Evolutionary conservation across 1,284 basidiomycete genomes (phyloP).

Genomic region (Cryptococcus floricola): DNA sequence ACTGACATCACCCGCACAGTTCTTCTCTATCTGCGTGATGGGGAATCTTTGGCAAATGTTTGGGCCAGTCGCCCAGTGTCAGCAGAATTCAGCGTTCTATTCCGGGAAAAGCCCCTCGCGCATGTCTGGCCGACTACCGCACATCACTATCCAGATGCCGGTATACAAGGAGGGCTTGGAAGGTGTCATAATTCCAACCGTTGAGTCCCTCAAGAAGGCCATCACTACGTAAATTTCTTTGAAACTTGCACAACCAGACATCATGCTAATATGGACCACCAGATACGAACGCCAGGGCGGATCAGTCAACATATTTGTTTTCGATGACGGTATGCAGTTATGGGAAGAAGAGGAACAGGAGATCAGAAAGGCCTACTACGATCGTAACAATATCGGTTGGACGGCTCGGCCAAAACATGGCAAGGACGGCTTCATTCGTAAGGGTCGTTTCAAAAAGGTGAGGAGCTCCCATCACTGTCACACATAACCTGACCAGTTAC

Average conservation of each 20-base stretch:
- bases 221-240: background rate
- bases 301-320: slow-evolving; percentile 47
- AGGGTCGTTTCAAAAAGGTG: slow-evolving; percentile 79
- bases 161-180: slow-evolving; percentile 62
- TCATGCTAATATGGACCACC: background rate
- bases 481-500: too few relatives aligned
- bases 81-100: slow-evolving; percentile 56
- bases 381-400: slow-evolving; percentile 76
- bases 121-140: slow-evolving; percentile 50
- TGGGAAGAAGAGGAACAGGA: slow-evolving; percentile 63
- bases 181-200: slow-evolving; percentile 42
- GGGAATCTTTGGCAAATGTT: slow-evolving; percentile 44
- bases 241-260: background rate
- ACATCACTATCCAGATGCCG: slow-evolving; percentile 61
- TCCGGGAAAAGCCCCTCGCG: slow-evolving; percentile 51
- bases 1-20: slow-evolving; percentile 20
- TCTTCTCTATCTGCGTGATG: slow-evolving; percentile 50
- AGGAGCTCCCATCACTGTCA: background rate
- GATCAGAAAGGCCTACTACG: slow-evolving; percentile 70
- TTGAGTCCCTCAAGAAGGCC: slow-evolving; percentile 74
- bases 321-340: slow-evolving; percentile 61
- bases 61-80: slow-evolving; percentile 57
- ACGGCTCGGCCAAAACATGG: slow-evolving; percentile 72
- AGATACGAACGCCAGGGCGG: slow-evolving; percentile 47
- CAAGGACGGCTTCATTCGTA: slow-evolving; percentile 68